Conservation (phyloP, 257 asterid genomes). For the Paraleonurus japonicus region DNA sequence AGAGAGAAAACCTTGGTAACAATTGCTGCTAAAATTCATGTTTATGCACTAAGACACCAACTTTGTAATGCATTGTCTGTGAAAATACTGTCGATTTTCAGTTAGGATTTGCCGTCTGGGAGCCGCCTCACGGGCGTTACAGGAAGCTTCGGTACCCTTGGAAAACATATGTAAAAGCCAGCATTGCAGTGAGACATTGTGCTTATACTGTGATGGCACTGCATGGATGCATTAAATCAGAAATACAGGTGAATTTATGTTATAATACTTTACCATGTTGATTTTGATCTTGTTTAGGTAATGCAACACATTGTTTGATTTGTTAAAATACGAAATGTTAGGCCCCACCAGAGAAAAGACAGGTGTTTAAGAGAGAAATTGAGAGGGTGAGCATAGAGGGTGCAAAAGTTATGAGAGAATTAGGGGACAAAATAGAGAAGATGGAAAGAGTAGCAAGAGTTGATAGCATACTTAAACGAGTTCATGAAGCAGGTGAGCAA, state of each 20-base stretch:
- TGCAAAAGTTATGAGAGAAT: constrained; percentile 50
- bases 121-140: constrained; percentile 78
- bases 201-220: constrained; percentile 82
- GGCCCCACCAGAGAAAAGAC: constrained; percentile 77
- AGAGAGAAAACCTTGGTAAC: constrained; percentile 63
- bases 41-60: neutral
- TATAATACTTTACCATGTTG: neutral
- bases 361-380: constrained; percentile 57
- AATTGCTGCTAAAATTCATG: neutral
- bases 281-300: neutral
- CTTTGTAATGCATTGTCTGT: neutral
- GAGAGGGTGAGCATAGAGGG: constrained; percentile 58
- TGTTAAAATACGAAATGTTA: constrained; percentile 6
- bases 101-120: constrained; percentile 78
- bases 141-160: constrained; percentile 54
- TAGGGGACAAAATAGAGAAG: constrained; percentile 58
- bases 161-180: constrained; percentile 56
- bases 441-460: constrained; percentile 54
- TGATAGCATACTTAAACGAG: constrained; percentile 40
- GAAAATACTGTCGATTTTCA: constrained; percentile 14
- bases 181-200: constrained; percentile 71
- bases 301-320: neutral
- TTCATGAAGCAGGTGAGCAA: constrained; percentile 52
- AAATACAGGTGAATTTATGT: constrained; percentile 54
- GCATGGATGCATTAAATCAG: constrained; percentile 83